Base-by-base conservation (phyloP, 2,329 filamentous ascomycete genomes). In the Amauroascus niger region DNA sequence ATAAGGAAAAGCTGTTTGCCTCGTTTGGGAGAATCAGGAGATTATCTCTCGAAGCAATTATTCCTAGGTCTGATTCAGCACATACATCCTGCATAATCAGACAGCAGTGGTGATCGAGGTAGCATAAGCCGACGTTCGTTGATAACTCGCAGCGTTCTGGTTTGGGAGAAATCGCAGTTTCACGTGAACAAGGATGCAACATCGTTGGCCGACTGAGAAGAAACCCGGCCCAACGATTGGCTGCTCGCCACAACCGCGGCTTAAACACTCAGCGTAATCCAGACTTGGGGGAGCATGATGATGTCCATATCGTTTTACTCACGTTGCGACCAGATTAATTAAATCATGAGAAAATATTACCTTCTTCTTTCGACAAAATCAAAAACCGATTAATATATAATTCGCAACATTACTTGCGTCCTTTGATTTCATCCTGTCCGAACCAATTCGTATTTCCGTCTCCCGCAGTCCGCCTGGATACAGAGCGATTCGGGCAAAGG, bases 241-340 rank as follows among this genome's bases (percentile, higher is more conserved):
- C 48, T 32, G 35, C 28, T 37, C 11, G 37, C 49, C 14, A 52
- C 49, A 52, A 52, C 49, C 49, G 49, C 49, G 49, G 49, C 49
- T 52, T 26, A 52, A 11, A 18, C 40, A 45, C 26, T 20, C 20
- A n/a, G n/a, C 13, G 28, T 24, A 8, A n/a, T 33, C 16, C 7
- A 50, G 24, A 41, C 35, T 11, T 41, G 32, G 46, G 13, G 37
- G 6, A 44, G 33, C 47, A 40, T 26, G 47, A 16, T 30, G 48
- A 20, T 30, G 35, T 40, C 32, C 35, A 32, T 20, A 41, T 14
- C 35, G 20, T 26, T 40, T 20, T n/a, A 30, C 26, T 33, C 13
- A n/a, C n/a, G n/a, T 30, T 26, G 20, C 40, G 8, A 28, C 24
- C 44, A 32, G 18, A 35, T 9, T 13, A 11, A 7, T 9, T 37